These are phyloP conservation scores for Botrytis byssoidea DNA, from an alignment of 2,329 filamentous ascomycete species.

Conservation along the genomic window DNA sequence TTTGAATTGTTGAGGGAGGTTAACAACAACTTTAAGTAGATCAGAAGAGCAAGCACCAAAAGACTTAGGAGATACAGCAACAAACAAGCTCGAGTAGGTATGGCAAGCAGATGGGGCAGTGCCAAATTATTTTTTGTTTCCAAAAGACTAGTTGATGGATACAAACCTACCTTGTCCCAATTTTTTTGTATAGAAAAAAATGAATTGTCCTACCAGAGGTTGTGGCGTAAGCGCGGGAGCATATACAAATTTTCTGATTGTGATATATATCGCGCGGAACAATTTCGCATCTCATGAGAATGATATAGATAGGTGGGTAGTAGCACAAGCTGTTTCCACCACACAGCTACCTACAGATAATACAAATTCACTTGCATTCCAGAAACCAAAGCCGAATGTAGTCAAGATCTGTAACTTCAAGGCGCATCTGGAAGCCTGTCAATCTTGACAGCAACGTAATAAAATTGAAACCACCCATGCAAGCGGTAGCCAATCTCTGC, in stretches of 20 bases:
- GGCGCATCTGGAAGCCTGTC: not conserved
- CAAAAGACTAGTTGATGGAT: not conserved
- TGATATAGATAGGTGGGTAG: not conserved
- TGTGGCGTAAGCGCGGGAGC: not conserved
- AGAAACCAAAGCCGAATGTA: not conserved
- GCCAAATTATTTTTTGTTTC: not conserved
- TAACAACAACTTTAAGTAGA: not conserved
- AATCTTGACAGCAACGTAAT: not conserved
- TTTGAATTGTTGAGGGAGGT: not conserved
- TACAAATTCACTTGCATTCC: conserved; percentile 9
- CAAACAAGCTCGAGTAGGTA: not conserved
- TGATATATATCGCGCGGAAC: not conserved
- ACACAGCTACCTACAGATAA: not conserved
- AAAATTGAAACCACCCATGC: not conserved
- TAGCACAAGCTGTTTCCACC: not conserved
- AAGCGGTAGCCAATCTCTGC: not conserved
- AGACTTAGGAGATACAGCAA: not conserved
- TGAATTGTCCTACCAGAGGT: not conserved
- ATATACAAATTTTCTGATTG: not conserved
- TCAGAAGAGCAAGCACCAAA: not conserved
- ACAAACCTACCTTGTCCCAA: not conserved
- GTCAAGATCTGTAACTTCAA: not conserved
- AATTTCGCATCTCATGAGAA: not conserved
- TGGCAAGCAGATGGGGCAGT: not conserved
- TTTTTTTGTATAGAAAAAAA: not conserved